A percentile compares a stretch with the other conserved stretches of the same genome.
phyloP scores from a whole-genome alignment of 495 filamentous ascomycete genomes.

The Lentithecium fluviatile region DNA sequence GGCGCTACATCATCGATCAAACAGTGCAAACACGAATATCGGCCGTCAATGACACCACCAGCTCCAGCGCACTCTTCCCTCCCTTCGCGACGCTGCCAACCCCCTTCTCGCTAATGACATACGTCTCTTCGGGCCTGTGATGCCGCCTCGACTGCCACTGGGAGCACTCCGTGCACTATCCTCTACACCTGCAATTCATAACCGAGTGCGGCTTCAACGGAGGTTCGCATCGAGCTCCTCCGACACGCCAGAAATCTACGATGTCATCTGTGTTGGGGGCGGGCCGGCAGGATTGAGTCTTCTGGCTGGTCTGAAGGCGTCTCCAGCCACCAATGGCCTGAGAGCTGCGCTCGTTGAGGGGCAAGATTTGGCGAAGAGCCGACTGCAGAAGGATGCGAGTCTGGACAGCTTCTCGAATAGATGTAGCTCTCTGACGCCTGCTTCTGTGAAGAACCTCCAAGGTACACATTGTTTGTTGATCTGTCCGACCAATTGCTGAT shows the following conservation, averaged over 20 bases:
- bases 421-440: constrained; percentile 88
- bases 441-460: constrained; percentile 56
- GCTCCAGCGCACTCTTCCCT: constrained; percentile 7
- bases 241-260: constrained; percentile 65
- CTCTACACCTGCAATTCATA: background rate
- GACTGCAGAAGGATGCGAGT: constrained; percentile 59
- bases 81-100: background rate
- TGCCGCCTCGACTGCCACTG: constrained; percentile 31
- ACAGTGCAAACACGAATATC: background rate
- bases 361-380: constrained; percentile 71
- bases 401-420: constrained; percentile 80
- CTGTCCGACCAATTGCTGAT: constrained; percentile 46
- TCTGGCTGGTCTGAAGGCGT: constrained; percentile 77
- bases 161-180: constrained; percentile 3
- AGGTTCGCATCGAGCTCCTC: constrained; percentile 26
- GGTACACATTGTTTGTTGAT: constrained; percentile 25
- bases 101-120: constrained; percentile 8
- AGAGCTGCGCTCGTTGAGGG: constrained; percentile 87
- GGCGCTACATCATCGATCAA: no score
- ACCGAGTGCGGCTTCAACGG: constrained; percentile 7
- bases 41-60: no score
- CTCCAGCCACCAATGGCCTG: constrained; percentile 69
- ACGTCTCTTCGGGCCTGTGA: constrained; percentile 15
- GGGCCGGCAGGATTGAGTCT: constrained; percentile 94
- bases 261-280: constrained; percentile 93